These are phyloP conservation scores for Tephrocybe sp. DNA, from an alignment of 768 basidiomycete species.

Conservation along the genomic window DNA sequence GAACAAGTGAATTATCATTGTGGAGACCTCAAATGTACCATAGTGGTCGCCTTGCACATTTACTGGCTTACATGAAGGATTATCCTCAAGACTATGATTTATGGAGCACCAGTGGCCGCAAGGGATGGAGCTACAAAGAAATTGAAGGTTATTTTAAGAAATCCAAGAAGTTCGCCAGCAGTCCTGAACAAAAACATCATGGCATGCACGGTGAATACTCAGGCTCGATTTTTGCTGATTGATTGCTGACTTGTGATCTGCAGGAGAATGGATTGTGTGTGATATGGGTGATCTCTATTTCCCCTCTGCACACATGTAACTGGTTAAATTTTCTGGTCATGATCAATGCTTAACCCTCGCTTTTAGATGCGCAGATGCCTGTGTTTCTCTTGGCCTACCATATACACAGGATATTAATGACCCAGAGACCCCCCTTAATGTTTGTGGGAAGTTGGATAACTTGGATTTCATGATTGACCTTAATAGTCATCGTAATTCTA, in stretches of 20 bases:
- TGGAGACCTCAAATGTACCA: too few species aligned
- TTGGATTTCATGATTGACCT: constrained; percentile 16
- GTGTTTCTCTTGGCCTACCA: too few species aligned
- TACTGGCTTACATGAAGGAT: constrained; percentile 27
- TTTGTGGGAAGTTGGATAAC: constrained; percentile 14
- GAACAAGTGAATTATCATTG: too few species aligned
- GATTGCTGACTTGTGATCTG: not conserved
- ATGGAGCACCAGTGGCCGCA: too few species aligned
- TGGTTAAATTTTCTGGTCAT: not conserved
- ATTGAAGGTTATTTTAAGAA: constrained; percentile 22
- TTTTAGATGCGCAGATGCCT: constrained; percentile 9
- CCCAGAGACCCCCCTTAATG: constrained; percentile 8
- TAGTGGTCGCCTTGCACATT: too few species aligned
- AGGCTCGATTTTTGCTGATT: not conserved
- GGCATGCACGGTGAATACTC: not conserved
- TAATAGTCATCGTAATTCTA: constrained; percentile 11
- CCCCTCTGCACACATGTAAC: too few species aligned
- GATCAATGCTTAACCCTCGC: not conserved
- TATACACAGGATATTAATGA: constrained; percentile 15
- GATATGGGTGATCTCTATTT: constrained; percentile 2
- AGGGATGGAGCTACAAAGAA: constrained; percentile 25
- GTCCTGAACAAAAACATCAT: not conserved
- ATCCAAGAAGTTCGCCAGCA: constrained; percentile 15
- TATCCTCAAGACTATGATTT: constrained; percentile 23
- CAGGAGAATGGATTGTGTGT: constrained; percentile 4